Base-by-base conservation (phyloP, 2,329 filamentous ascomycete species). In the Calonectria pseudoreteaudii region DNA sequence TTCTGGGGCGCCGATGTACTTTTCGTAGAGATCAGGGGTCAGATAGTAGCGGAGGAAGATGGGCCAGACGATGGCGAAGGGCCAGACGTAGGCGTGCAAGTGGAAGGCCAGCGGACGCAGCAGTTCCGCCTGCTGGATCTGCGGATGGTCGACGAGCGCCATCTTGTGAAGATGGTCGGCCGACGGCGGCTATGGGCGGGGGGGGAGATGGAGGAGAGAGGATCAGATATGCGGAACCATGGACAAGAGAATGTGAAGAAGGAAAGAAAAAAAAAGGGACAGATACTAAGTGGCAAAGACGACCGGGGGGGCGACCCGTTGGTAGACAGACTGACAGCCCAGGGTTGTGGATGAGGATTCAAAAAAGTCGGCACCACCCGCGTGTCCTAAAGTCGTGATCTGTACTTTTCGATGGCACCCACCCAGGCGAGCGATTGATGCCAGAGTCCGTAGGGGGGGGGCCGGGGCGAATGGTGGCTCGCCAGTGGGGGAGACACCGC, bases 11-110 rank as follows among this genome's bases (percentile, higher is more conserved):
- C 94, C 92, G 77, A 99, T 97, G 87, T 98, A 93, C 83, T 93
- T 93, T 78, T 98, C 94, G 85, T 99, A 99, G 78, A 94, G 92
- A 68, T 95, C 93, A 75, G 92, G 89, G 28, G 92, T 94, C 68
- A 98, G 91, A 84, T 98, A 98, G 85, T 96, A 92, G 84, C 94
- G 92, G 77, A 98, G 91, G 86, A 98, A 98, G 80, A 94, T 87
- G 67, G 97, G 97, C 96, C 97, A 99, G 81, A 96, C 88, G 79
- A 98, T 92, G 74, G 93, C 88, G 82, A 98, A 99, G 0, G 97
- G 97, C 95, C 95, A 98, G 80, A 98, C 86, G 84, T 99, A 99
- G 79, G 94, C 88, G 85, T 98, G 96, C 74, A 97, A 88, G 82
- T 94, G 91, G 76, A 94, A 86, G 41, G 95, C 92, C 77, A 98